Evolutionary conservation across 2,329 filamentous ascomycete species (phyloP).

Genomic region (Talaromyces sp.): DNA sequence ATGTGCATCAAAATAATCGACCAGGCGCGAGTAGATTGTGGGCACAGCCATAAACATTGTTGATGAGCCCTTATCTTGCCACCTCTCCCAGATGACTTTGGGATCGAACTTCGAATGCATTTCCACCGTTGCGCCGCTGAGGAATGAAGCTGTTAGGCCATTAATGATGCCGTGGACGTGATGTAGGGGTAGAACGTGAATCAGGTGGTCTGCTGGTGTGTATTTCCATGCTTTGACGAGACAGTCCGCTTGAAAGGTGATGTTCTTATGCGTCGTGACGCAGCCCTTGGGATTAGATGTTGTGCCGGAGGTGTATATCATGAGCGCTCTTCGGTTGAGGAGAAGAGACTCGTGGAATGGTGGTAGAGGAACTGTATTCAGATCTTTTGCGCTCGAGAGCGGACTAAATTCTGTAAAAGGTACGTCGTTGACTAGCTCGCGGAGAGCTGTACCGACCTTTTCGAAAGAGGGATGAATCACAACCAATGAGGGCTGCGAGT

Average conservation of each 20-base stretch:
- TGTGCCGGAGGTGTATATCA: slow-evolving; percentile 45
- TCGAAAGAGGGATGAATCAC: slow-evolving; percentile 41
- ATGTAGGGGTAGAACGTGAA: slow-evolving; percentile 51
- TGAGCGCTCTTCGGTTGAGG: slow-evolving; percentile 35
- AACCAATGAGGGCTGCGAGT: slow-evolving; percentile 43
- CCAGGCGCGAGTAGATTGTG: slow-evolving; percentile 50
- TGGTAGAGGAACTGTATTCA: slow-evolving; percentile 27
- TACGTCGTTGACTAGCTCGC: slow-evolving; percentile 28
- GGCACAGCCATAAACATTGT: slow-evolving; percentile 53
- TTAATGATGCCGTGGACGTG: slow-evolving; percentile 53
- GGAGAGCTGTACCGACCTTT: slow-evolving; percentile 32
- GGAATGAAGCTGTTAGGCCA: slow-evolving; percentile 47
- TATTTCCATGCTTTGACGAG: slow-evolving; percentile 42
- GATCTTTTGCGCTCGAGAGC: slow-evolving; percentile 21
- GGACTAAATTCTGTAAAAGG: slow-evolving; percentile 32
- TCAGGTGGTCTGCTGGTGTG: slow-evolving; percentile 42
- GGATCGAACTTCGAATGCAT: slow-evolving; percentile 47
- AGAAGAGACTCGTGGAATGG: slow-evolving; percentile 30
- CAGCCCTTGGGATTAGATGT: slow-evolving; percentile 44
- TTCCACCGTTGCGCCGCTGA: slow-evolving; percentile 48
- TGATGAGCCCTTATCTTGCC: slow-evolving; percentile 39
- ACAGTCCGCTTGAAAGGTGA: slow-evolving; percentile 31
- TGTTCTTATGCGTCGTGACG: slow-evolving; percentile 43
- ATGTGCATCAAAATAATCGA: slow-evolving; percentile 44
- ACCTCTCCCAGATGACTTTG: slow-evolving; percentile 47